Conservation (phyloP, 2,329 filamentous ascomycete species). For the Tolypocladium tropicale region DNA sequence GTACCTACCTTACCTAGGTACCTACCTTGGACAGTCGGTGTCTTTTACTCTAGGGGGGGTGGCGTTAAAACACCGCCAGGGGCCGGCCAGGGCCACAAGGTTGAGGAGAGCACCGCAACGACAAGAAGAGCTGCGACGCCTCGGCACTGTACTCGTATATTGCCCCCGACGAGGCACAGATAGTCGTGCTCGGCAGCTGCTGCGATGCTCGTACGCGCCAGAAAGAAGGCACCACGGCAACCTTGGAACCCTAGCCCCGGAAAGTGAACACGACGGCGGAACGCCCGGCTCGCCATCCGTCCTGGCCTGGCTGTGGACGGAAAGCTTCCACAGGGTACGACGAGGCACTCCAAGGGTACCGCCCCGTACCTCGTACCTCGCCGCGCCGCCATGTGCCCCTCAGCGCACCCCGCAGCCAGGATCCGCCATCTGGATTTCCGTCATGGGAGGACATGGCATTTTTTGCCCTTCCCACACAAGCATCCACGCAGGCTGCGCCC, state of each 20-base stretch:
- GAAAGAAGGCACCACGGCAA: not conserved
- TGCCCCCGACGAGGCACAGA: not conserved
- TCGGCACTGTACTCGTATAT: no score
- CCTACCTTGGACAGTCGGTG: no score
- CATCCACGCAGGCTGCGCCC: not conserved
- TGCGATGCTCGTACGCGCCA: not conserved
- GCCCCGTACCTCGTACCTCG: not conserved
- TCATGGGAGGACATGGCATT: not conserved
- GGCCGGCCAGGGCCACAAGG: not conserved
- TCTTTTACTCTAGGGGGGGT: no score
- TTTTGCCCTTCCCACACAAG: not conserved
- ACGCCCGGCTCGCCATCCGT: not conserved
- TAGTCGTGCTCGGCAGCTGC: not conserved
- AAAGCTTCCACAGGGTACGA: not conserved
- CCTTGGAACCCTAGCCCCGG: not conserved
- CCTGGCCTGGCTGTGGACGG: not conserved
- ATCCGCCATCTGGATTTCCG: slow-evolving; percentile 11
- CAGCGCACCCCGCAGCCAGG: slow-evolving; percentile 4
- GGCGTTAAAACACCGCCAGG: not conserved
- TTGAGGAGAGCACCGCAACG: not conserved
- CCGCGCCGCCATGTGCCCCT: not conserved
- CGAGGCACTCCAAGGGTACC: not conserved
- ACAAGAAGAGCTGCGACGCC: not conserved
- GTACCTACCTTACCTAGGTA: no score
- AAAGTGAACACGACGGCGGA: not conserved